Evolutionary conservation across 768 basidiomycete species (phyloP).

Genomic region (Boletus vinaceobasis): DNA sequence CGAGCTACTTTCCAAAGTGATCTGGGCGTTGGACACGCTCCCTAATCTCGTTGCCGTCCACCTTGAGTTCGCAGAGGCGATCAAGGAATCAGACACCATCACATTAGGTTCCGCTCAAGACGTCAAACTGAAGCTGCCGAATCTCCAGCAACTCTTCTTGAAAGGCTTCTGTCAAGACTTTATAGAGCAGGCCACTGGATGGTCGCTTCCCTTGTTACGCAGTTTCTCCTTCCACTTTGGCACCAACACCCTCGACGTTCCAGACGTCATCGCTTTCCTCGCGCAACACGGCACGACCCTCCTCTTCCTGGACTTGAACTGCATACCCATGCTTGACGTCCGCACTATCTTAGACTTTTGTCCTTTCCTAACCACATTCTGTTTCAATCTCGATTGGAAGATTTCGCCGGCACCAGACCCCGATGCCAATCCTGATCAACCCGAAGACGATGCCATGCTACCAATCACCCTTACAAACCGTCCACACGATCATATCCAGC

Average conservation of each 20-base stretch:
- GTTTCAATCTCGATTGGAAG: constrained; percentile 77
- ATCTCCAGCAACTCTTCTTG: constrained; percentile 61
- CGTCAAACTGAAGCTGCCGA: constrained; percentile 49
- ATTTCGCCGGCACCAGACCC: constrained; percentile 28
- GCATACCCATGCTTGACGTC: constrained; percentile 54
- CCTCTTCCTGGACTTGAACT: constrained; percentile 63
- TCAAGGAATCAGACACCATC: constrained; percentile 40
- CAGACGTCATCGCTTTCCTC: constrained; percentile 61
- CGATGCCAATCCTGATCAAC: constrained; percentile 13
- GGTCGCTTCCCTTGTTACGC: constrained; percentile 60
- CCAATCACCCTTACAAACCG: constrained; percentile 40
- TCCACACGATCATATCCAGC: constrained; percentile 55
- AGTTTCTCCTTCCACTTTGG: constrained; percentile 54
- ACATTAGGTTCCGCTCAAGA: constrained; percentile 60
- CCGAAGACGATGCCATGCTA: constrained; percentile 31
- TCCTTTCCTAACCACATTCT: constrained; percentile 57
- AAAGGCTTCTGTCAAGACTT: constrained; percentile 61
- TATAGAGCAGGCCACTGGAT: constrained; percentile 64
- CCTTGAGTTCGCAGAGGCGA: constrained; percentile 43
- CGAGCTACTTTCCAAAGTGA: constrained; percentile 57
- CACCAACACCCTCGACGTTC: constrained; percentile 39
- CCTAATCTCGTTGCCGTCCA: constrained; percentile 54
- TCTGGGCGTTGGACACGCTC: constrained; percentile 67
- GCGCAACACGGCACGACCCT: constrained; percentile 54
- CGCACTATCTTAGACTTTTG: constrained; percentile 60